Evolutionary conservation across 2,329 filamentous ascomycete species (phyloP).

Genomic region (Xylaria sp.): DNA sequence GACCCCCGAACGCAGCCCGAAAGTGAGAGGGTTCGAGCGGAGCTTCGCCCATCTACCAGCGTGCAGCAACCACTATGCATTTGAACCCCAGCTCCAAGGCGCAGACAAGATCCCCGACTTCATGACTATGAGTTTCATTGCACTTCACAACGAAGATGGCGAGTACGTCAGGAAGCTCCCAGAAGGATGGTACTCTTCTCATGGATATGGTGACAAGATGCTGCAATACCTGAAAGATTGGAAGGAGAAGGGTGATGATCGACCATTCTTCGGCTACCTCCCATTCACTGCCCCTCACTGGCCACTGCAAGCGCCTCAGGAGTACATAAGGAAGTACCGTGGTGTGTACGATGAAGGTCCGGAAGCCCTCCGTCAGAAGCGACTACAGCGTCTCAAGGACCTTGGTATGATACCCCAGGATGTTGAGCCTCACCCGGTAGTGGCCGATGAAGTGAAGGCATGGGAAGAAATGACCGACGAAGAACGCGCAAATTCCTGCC

Average conservation of each 20-base stretch:
- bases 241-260: constrained; percentile 50
- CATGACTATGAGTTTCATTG: constrained; percentile 55
- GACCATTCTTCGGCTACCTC: constrained; percentile 69
- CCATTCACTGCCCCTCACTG: constrained; percentile 73
- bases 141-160: constrained; percentile 54
- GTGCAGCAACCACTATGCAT: constrained; percentile 67
- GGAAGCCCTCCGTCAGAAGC: constrained; percentile 63
- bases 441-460: constrained; percentile 60
- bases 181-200: constrained; percentile 64
- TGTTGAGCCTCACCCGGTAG: constrained; percentile 62
- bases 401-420: constrained; percentile 65
- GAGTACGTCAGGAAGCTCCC: constrained; percentile 57
- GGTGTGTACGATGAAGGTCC: constrained; percentile 71
- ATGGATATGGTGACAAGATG: constrained; percentile 65
- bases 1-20: constrained; percentile 66
- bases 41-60: constrained; percentile 70
- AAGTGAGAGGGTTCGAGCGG: constrained; percentile 67
- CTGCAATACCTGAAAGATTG: constrained; percentile 62
- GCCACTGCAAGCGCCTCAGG: constrained; percentile 68
- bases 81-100: constrained; percentile 56
- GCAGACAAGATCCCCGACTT: constrained; percentile 55
- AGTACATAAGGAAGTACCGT: constrained; percentile 66
- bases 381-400: constrained; percentile 66
- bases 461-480: constrained; percentile 61
- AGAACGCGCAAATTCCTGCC: constrained; percentile 60